Base-by-base conservation (phyloP, 306 rosid species). In the Pueraria montana region DNA sequence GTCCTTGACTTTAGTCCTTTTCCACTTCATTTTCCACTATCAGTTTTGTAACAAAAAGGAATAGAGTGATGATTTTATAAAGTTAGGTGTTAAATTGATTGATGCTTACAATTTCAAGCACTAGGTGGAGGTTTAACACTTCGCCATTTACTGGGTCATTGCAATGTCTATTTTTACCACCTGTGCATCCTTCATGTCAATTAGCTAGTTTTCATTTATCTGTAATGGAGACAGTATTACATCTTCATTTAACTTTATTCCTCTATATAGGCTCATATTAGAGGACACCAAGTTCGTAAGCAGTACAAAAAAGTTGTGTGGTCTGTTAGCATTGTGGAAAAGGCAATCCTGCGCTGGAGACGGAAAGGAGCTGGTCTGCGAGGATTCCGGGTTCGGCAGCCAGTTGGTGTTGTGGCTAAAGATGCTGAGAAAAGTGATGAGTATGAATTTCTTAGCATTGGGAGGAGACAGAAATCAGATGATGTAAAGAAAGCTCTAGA, bases 291-390 rank as follows among this genome's bases (percentile, higher is more conserved):
- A 82, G 91, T 87, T 82, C 92, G 95, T 38, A 93, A 90, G 89
- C 90, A 81, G 74, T 91, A 90, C 86, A 90, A 80, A 72, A 90
- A 74, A 84, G 79, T 93, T 75, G 82, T 91, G 27, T 93, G 95
- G 97, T 88, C 94, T 84, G 97, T 90, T 56, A 62, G 97, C 70
- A 87, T 91, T 45, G 81, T 91, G 72, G 97, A 91, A 79, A 93
- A 93, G 83, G 91, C 77, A 3, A 91, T 93, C 61, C 89, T 93
- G 82, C 94, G 95, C 7, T 93, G 97, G 97, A 88, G 97, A 72
- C 81, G 94, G 23, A 91, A 89, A 82, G 49, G 94, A 24, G 67
- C 83, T 50, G 95, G 97, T 77, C 76, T 93, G 82, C 89, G 94
- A 74, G 95, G 97, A 68, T 91, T 93, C 72, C 90, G 77, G 59